A percentile compares a stretch with the other conserved stretches of the same genome.
Conservation (phyloP, 768 basidiomycete genomes). For the Tremella mesenterica region DNA sequence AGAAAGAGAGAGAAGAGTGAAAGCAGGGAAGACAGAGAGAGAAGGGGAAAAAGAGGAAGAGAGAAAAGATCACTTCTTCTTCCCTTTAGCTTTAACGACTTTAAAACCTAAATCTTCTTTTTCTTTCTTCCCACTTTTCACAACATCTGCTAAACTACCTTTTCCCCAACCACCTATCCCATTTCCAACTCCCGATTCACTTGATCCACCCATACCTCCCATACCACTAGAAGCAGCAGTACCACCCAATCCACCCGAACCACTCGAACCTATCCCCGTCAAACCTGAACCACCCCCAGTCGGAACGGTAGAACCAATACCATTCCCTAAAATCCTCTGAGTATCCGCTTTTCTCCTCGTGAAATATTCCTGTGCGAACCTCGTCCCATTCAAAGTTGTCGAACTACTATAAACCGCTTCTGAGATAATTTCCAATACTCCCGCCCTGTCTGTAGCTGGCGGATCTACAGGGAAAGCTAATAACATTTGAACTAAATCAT, state of each 20-base stretch:
- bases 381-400: slow-evolving; percentile 85
- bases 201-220: no score
- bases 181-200: no score
- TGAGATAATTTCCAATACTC: slow-evolving; percentile 73
- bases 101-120: slow-evolving; percentile 78
- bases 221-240: not conserved
- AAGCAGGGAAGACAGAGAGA: no score
- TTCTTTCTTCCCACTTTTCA: slow-evolving; percentile 75
- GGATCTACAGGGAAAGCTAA: slow-evolving; percentile 85
- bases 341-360: slow-evolving; percentile 78
- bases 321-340: slow-evolving; percentile 4
- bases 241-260: slow-evolving; percentile 17
- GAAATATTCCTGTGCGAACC: slow-evolving; percentile 89
- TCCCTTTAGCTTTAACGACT: slow-evolving; percentile 84
- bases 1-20: no score
- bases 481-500: slow-evolving; percentile 93
- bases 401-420: slow-evolving; percentile 92
- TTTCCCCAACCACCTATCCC: slow-evolving; percentile 18
- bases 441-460: slow-evolving; percentile 50
- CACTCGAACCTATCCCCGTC: no score
- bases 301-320: not conserved
- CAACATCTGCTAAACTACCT: slow-evolving; percentile 51
- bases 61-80: slow-evolving; percentile 50
- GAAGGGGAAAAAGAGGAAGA: slow-evolving; percentile 1
- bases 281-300: no score